Evolutionary conservation across 352 stramenopile genomes (phyloP).

Genomic region (Achlya hypogyna): DNA sequence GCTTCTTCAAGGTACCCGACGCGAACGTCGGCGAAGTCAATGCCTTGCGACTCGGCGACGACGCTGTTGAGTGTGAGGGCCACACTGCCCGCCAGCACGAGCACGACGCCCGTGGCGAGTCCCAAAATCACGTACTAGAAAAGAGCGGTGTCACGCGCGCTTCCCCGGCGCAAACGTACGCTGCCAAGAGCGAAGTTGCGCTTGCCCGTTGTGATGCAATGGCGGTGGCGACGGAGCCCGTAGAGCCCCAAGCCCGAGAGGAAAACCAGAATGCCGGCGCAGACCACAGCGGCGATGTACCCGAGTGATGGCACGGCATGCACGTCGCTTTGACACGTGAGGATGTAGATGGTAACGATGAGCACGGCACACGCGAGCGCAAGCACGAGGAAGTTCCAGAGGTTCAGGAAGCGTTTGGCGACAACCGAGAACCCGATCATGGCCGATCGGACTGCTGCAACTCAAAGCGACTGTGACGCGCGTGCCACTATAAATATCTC

Average conservation of each 20-base stretch:
- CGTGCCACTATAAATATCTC: not conserved
- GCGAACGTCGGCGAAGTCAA: not conserved
- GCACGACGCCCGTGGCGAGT: not conserved
- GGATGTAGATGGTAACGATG: constrained; percentile 14
- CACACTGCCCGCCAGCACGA: constrained; percentile 3
- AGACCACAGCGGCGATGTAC: not conserved
- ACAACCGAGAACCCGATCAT: not conserved
- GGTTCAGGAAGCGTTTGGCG: constrained; percentile 18
- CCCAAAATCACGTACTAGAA: constrained; percentile 12
- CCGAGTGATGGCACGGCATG: constrained; percentile 7
- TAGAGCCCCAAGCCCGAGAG: constrained; percentile 12
- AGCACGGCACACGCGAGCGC: not conserved
- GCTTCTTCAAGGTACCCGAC: constrained; percentile 11
- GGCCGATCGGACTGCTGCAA: not conserved
- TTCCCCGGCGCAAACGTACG: not conserved
- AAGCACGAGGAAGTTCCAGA: constrained; percentile 21
- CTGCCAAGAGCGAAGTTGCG: constrained; percentile 13
- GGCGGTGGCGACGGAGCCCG: constrained; percentile 9
- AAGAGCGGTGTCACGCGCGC: not conserved
- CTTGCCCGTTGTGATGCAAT: constrained; percentile 2
- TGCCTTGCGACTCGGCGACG: not conserved
- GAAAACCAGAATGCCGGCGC: constrained; percentile 4
- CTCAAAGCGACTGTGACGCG: not conserved
- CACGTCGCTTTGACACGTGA: constrained; percentile 14
- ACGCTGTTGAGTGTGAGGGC: constrained; percentile 7